phyloP scores from a whole-genome alignment of 805 yeast genomes.

The Kuraishia borneana region DNA sequence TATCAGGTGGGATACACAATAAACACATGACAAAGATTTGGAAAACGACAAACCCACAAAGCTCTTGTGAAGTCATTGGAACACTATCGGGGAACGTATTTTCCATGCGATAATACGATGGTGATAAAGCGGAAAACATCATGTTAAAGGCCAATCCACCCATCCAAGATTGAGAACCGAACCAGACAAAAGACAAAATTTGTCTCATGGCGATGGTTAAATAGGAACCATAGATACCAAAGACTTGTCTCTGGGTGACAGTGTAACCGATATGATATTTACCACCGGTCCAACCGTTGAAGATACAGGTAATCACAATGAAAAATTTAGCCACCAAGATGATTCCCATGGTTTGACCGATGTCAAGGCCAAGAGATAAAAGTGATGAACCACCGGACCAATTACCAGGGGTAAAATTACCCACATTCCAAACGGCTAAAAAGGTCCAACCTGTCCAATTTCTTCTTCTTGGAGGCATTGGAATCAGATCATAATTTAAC shows the following conservation, averaged over 20 bases:
- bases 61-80: slow-evolving; percentile 26
- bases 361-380: slow-evolving; percentile 30
- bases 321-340: slow-evolving; percentile 33
- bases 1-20: slow-evolving; percentile 32
- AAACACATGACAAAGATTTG: slow-evolving; percentile 31
- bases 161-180: slow-evolving; percentile 31
- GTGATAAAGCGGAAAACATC: slow-evolving; percentile 25
- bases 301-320: slow-evolving; percentile 28
- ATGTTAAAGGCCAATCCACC: slow-evolving; percentile 33
- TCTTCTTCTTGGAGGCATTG: slow-evolving; percentile 30
- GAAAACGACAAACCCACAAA: slow-evolving; percentile 31
- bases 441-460: slow-evolving; percentile 33
- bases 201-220: slow-evolving; percentile 30
- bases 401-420: slow-evolving; percentile 9
- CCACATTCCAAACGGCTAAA: slow-evolving; percentile 28
- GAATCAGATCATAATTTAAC: slow-evolving; percentile 22
- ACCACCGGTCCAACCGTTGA: slow-evolving; percentile 37
- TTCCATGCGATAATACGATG: slow-evolving; percentile 23
- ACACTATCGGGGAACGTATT: slow-evolving; percentile 26
- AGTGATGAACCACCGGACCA: slow-evolving; percentile 35
- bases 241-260: slow-evolving; percentile 28
- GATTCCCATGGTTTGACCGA: slow-evolving; percentile 33
- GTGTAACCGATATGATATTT: slow-evolving; percentile 41
- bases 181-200: slow-evolving; percentile 34
- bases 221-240: slow-evolving; percentile 34